phyloP scores from a whole-genome alignment of 2,329 filamentous ascomycete genomes.

The Colletotrichum plurivorum region DNA sequence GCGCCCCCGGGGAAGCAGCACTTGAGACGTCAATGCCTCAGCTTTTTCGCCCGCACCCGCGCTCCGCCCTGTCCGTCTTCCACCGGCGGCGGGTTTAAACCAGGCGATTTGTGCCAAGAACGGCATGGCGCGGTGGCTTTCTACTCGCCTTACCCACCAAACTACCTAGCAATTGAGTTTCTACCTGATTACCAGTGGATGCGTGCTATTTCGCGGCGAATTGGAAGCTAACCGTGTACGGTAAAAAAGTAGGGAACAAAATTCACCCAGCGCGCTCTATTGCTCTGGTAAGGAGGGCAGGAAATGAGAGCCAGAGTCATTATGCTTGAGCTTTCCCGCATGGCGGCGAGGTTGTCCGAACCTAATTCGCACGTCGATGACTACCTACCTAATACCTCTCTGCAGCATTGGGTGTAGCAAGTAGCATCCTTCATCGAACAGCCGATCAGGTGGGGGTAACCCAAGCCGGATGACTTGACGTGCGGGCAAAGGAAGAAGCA shows the following conservation, averaged over 20 bases:
- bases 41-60: slow-evolving; percentile 20
- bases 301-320: too few species aligned
- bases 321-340: too few species aligned
- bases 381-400: neutral
- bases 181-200: slow-evolving; percentile 28
- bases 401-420: neutral
- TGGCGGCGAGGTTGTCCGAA: neutral
- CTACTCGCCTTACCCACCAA: slow-evolving; percentile 23
- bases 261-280: neutral
- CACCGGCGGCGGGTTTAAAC: slow-evolving; percentile 28
- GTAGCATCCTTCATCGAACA: slow-evolving; percentile 18
- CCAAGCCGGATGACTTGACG: slow-evolving; percentile 4
- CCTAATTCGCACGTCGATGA: slow-evolving; percentile 16
- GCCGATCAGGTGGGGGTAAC: slow-evolving; percentile 11
- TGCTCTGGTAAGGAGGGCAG: too few species aligned
- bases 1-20: neutral
- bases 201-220: slow-evolving; percentile 14
- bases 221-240: slow-evolving; percentile 21
- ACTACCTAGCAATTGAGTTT: slow-evolving; percentile 28
- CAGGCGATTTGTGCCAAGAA: slow-evolving; percentile 1
- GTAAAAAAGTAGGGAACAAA: slow-evolving; percentile 18
- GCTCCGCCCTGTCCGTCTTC: slow-evolving; percentile 36
- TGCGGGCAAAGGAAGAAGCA: slow-evolving; percentile 1
- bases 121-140: slow-evolving; percentile 5
- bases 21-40: slow-evolving; percentile 12